Percentiles rank a stretch among this genome's conserved stretches.
Conservation (phyloP, 495 filamentous ascomycete species). For the Penicillium nucicola region DNA sequence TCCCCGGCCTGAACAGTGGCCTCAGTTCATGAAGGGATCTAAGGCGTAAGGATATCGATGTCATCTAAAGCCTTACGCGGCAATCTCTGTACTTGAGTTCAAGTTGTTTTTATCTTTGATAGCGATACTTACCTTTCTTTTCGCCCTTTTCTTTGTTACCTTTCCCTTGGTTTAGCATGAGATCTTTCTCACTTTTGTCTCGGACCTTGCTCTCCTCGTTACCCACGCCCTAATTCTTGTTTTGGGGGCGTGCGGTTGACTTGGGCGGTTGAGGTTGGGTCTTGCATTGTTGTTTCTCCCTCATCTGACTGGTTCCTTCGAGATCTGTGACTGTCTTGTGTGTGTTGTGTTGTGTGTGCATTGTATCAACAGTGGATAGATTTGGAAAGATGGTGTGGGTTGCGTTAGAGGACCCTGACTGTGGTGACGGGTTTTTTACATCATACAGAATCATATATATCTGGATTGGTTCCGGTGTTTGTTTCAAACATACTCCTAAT, state of each 20-base stretch:
- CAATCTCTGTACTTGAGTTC: background rate
- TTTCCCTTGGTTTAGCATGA: constrained; percentile 23
- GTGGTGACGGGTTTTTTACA: background rate
- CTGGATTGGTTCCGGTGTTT: too few relatives aligned
- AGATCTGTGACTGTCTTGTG: background rate
- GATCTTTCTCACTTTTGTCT: constrained; percentile 15
- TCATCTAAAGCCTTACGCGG: background rate
- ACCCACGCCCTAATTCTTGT: background rate
- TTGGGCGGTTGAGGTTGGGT: too few relatives aligned
- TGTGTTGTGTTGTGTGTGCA: constrained; percentile 13
- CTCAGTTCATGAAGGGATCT: constrained; percentile 33
- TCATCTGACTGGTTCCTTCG: constrained; percentile 2
- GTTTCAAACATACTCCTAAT: too few relatives aligned
- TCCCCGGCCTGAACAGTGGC: constrained; percentile 49
- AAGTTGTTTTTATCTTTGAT: background rate
- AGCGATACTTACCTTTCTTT: constrained; percentile 18
- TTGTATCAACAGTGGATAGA: constrained; percentile 42
- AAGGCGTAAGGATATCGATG: constrained; percentile 21
- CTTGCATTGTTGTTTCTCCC: background rate
- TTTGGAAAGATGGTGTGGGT: constrained; percentile 18
- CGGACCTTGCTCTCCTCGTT: background rate
- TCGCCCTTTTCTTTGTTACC: constrained; percentile 7
- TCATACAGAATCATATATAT: background rate
- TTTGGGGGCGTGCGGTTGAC: background rate
- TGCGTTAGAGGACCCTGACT: constrained; percentile 1